Base-by-base conservation (phyloP, 192 early-diverging fungal genomes). In the Coemansia sp. region DNA sequence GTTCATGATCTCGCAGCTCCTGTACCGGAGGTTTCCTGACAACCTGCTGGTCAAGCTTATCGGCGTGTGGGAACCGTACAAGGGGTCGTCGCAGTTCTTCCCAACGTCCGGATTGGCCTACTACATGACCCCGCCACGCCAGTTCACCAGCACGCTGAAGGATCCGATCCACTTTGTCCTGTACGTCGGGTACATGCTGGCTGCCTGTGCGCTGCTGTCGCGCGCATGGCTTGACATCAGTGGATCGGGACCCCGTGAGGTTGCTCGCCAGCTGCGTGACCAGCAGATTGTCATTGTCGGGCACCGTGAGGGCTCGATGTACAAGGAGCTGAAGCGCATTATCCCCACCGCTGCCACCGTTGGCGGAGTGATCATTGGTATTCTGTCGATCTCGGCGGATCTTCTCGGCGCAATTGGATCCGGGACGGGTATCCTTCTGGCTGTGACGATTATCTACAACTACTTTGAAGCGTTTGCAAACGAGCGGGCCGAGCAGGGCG, bases 151-250 rank as follows among this genome's bases (percentile, higher is more conserved):
- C 75, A 93, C 95, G 26, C 77, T 95, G 32, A 83, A 87, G 79
- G 96, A 98, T 79, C 98, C 98, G 46, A 89, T 98, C 62, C 95
- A 98, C 85, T 98, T 98, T 71, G 83, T 92, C 41, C 72, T 98
- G 71, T 98, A 99, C 77, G 85, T 98, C 51, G 84, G 89, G 52
- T 95, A 98, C 69, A 97, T 98, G 94, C 85, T 99, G 66, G 86
- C 89, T 55, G 93, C 92, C 41, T 99, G 98, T 78, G 98, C 97
- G 42, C 73, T 99, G 41, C 86, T 99, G 70, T 98, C 97, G 72
- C 96, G 93, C 75, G 95, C 97, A 37, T 99, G 98, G 98, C 96
- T 99, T 68, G 98, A 99, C 70, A 94, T 99, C 62, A 95, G 93
- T 63, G 97, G 96, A 48, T 97, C 98, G 41, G 96, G 95, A 19